A percentile compares a stretch with the other conserved stretches of the same genome.
phyloP scores from a whole-genome alignment of 2,329 filamentous ascomycete genomes.

The Trichoderma endophyticum region DNA sequence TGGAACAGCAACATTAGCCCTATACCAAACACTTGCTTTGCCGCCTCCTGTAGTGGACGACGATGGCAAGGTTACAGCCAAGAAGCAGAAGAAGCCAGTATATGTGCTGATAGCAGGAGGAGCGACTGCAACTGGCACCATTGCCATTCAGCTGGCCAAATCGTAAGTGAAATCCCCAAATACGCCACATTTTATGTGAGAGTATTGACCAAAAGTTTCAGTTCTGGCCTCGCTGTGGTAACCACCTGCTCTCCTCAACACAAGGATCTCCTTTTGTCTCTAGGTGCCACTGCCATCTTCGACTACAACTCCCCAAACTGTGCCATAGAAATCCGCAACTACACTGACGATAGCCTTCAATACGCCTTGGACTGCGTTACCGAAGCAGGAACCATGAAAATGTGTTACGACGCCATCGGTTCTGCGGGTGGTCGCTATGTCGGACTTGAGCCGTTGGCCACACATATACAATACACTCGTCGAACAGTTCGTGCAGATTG shows the following conservation, averaged over 20 bases:
- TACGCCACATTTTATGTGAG: too few relatives aligned
- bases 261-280: background rate
- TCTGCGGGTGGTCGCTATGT: background rate
- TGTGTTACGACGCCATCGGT: background rate
- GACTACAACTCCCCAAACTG: background rate
- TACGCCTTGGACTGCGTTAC: background rate
- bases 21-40: background rate
- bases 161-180: background rate
- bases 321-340: background rate
- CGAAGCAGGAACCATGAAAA: background rate
- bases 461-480: background rate
- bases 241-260: background rate
- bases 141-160: background rate
- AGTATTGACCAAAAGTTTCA: background rate
- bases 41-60: background rate
- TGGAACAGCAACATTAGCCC: background rate
- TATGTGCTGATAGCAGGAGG: background rate
- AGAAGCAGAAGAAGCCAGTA: background rate
- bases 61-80: background rate
- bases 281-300: background rate
- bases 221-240: background rate
- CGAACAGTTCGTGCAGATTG: background rate
- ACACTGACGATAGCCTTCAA: background rate
- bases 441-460: background rate
- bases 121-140: background rate